Base-by-base conservation (phyloP, 208 protist species). In the Trypanosoma rangeli region DNA sequence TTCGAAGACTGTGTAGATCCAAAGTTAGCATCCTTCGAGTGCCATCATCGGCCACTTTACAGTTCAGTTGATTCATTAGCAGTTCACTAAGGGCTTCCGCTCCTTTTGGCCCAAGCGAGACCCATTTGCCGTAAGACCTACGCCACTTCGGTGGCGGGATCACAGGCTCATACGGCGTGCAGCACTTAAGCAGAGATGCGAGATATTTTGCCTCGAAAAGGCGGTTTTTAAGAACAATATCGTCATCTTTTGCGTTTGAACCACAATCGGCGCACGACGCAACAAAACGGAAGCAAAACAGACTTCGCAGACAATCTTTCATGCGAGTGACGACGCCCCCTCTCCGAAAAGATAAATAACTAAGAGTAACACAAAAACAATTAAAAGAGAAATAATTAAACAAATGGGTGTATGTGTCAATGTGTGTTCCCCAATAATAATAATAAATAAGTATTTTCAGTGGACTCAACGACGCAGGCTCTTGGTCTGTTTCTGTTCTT, bases 61-160 rank as follows among this genome's bases (percentile, higher is more conserved):
- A 20, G 8, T 53, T 39, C 18, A 52, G 44, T 42, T 70, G 64
- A 12, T n/a, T 18, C n/a, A 70, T 12, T 20, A 68, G 26, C 46
- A 56, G 35, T 71, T 66, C 12, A 85, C 64, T 52, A 66, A 77
- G 55, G 74, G 63, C 31, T 44, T 74, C 35, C 76, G 57, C 46
- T 22, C 78, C 55, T 50, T 68, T 20, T 55, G 29, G 62, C 5
- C 87, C 87, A 52, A 90, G 78, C 13, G 70, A 73, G 5, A 78
- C 71, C 3, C 73, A 67, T 35, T 78, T 84, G 7, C 84, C 57
- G 71, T 87, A 86, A 70, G 86, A 76, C 15, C 74, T 60, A 1
- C 87, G 70, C 87, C 87, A 93, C 49, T 71, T 79, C 5, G 74
- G 56, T 0, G 75, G 75, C 0, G 87, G 87, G 5, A 90, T 74